Evolutionary conservation across 2,329 filamentous ascomycete genomes (phyloP), one percentile per base, ranked within the genome.

Genomic region (Microascus cirrosus): DNA sequence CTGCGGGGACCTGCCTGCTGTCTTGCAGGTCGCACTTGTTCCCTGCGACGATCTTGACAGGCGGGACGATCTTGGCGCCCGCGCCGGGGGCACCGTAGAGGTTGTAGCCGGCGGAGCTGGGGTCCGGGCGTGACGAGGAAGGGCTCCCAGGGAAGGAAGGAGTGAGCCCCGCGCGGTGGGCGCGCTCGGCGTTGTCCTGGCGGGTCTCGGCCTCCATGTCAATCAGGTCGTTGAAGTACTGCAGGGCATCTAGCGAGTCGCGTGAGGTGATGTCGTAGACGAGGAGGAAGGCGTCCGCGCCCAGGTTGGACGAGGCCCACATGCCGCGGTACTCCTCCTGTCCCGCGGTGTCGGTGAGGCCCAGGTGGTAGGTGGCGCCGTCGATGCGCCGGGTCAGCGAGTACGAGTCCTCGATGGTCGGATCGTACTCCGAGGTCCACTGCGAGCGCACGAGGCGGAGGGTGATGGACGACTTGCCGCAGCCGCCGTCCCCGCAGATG

Each of bases 261-360:
- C 73, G 69, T 51, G 81, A 82, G 1, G 89, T 94, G 72, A 94
- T 93, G 74, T 94, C 89, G 79, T 94, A 94, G 64, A 94, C 89
- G 65, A 94, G 81, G 24, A 94, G 78, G 74, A 93, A 94, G 62
- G 89, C 89, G 69, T 94, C 89, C 61, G 87, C 86, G 68, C 83
- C 80, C 18, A 93, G 81, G 69, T 92, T 93, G 25, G 85, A 85
- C 36, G 84, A 80, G 1, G 87, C 88, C 89, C 89, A 94, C 77
- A 94, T 89, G 64, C 87, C 86, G 63, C 89, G 86, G 74, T 94
- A 94, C 73, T 94, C 89, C 73, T 94, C 89, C 70, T 94, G 89
- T n/a, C 89, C 89, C 28, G 89, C 89, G 1, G 89, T 93, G 75
- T 94, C 89, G 60, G 88, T 93, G 55, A 94, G 80, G 54, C 81